Evolutionary conservation across 75 land plant species (phyloP), one percentile per base, ranked within the genome.

Genomic region (Isoetes taiwanensis): DNA sequence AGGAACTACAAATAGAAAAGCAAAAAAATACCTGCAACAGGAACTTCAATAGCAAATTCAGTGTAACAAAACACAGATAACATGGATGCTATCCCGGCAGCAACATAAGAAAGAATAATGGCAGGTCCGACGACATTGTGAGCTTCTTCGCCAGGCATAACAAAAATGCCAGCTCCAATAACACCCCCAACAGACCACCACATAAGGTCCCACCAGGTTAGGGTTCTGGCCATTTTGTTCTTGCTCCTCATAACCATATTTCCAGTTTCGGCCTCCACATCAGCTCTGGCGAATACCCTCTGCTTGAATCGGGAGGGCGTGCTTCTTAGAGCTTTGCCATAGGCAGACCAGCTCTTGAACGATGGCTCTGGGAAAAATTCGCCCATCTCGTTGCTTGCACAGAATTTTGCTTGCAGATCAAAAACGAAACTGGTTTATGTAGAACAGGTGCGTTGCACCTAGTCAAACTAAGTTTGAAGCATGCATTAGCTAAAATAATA

Each of bases 51-150:
- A 0, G 90, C 90, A 50, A 89, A 85, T 41, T 89, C 96, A 0
- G 96, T 75, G 71, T 89, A 89, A 58, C 96, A 89, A 61, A 89
- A 79, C 52, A 80, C 90, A 14, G 90, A 79, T 30, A 89, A 79
- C 90, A 89, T 65, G 28, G 96, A 89, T 8, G 96, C 76, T 56
- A 82, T 0, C 23, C 96, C 96, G 0, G 96, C 76, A 28, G 56
- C 57, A 2, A 62, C 83, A 32, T 84, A 89, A 30, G 85, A 79
- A 52, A 89, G 35, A 31, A 84, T 75, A 17, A 84, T 70, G 32
- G 94, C 81, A 1, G 85, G 90, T 28, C 90, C 96, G 19, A 82
- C 85, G 66, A 65, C 29, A 9, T 54, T 4, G 9, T 60, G 70
- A 1, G 90, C 83, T 41, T 81, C 85, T 27, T 68, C 81, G 8